phyloP scores from a whole-genome alignment of 768 basidiomycete genomes.

The Xanthoconium stramineum region DNA sequence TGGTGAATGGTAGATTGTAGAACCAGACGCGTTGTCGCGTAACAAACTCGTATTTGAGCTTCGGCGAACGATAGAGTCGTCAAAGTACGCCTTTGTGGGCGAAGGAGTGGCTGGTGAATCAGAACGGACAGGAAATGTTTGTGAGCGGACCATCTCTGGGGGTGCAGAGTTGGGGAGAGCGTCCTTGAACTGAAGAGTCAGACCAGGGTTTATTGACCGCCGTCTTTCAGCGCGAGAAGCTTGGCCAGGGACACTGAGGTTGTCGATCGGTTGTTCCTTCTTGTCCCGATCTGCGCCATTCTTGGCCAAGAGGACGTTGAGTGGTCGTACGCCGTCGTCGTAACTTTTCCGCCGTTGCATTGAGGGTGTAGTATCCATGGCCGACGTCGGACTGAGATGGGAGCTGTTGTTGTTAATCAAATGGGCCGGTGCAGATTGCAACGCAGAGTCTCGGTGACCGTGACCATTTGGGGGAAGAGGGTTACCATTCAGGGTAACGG shows the following conservation, averaged over 20 bases:
- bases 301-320: constrained; percentile 33
- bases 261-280: constrained; percentile 3
- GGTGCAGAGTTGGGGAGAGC: constrained; percentile 11
- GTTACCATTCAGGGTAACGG: constrained; percentile 4
- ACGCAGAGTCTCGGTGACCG: neutral
- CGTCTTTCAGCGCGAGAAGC: constrained; percentile 44
- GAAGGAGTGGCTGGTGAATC: constrained; percentile 24
- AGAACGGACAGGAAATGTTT: constrained; percentile 24
- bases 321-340: constrained; percentile 42
- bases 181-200: constrained; percentile 33
- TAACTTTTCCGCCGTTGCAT: constrained; percentile 40
- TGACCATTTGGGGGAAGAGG: neutral
- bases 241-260: constrained; percentile 27
- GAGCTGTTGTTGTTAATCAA: neutral
- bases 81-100: constrained; percentile 14
- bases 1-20: constrained; percentile 34
- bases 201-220: constrained; percentile 54
- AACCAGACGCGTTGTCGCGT: constrained; percentile 28
- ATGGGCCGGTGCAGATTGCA: constrained; percentile 20
- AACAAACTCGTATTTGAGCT: constrained; percentile 25
- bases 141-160: constrained; percentile 32
- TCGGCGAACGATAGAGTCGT: constrained; percentile 14
- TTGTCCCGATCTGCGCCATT: constrained; percentile 10
- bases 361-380: constrained; percentile 3
- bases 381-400: constrained; percentile 24